These are phyloP conservation scores for Trichoderma citrinoviride DNA, from an alignment of 2,329 filamentous ascomycete genomes.

Conservation along the genomic window DNA sequence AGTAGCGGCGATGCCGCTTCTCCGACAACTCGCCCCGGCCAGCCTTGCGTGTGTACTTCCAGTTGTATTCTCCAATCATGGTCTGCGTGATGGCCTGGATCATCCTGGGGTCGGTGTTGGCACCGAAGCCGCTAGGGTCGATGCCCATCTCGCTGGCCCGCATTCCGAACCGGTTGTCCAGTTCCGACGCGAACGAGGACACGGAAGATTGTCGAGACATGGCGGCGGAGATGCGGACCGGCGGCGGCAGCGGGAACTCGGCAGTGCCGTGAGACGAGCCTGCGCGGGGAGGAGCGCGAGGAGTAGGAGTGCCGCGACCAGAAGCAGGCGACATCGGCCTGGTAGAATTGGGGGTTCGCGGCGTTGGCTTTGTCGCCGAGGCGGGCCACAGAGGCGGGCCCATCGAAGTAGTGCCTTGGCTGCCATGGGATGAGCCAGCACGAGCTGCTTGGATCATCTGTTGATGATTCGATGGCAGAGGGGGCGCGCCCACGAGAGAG, in stretches of 20 bases:
- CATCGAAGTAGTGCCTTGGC: constrained; percentile 56
- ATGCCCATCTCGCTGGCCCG: constrained; percentile 54
- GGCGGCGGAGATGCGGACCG: constrained; percentile 28
- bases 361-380: constrained; percentile 61
- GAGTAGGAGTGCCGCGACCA: constrained; percentile 57
- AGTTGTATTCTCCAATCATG: constrained; percentile 98
- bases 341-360: constrained; percentile 59
- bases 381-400: constrained; percentile 81
- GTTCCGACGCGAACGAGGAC: constrained; percentile 91
- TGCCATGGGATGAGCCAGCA: constrained; percentile 48
- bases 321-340: constrained; percentile 46
- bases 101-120: constrained; percentile 89
- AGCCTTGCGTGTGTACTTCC: constrained; percentile 97
- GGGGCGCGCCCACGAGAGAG: constrained; percentile 54
- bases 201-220: constrained; percentile 68
- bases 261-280: constrained; percentile 47
- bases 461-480: constrained; percentile 78
- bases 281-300: constrained; percentile 45
- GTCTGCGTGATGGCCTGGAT: constrained; percentile 99
- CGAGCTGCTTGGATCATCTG: constrained; percentile 80
- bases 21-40: constrained; percentile 86
- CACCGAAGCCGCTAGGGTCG: constrained; percentile 57
- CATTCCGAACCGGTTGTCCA: constrained; percentile 88
- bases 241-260: constrained; percentile 49
- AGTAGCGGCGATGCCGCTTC: constrained; percentile 90